These are phyloP conservation scores for Lignosus rhinocerotis DNA, from an alignment of 1,284 basidiomycete species.

Conservation along the genomic window DNA sequence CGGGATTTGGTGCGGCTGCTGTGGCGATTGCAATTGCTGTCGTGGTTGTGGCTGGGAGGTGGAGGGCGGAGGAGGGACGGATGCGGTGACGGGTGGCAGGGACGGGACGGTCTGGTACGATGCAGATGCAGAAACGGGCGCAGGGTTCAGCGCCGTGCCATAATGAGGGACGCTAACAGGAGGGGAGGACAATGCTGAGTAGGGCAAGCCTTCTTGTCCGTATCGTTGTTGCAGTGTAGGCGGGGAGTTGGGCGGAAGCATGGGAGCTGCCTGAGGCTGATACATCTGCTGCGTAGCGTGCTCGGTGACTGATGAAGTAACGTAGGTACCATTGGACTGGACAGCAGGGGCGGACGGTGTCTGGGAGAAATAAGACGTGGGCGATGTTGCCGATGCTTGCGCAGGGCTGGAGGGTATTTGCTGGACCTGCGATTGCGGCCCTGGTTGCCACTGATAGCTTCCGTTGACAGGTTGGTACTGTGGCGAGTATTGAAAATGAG, in stretches of 20 bases:
- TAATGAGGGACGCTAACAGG: conserved; percentile 33
- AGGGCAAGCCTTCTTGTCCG: conserved; percentile 15
- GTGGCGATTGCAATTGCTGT: conserved; percentile 14
- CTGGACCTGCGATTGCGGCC: conserved; percentile 15
- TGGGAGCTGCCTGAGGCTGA: conserved; percentile 10
- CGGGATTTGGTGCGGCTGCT: conserved; percentile 20
- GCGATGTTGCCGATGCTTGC: conserved; percentile 1
- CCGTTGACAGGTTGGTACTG: conserved; percentile 29
- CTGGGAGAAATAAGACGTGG: conserved; percentile 18
- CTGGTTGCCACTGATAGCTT: conserved; percentile 33
- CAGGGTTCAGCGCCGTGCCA: conserved; percentile 17
- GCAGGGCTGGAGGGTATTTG: conserved; percentile 20
- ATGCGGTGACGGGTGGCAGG: conserved; percentile 15
- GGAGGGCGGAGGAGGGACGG: conserved; percentile 12
- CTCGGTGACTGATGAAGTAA: conserved; percentile 17
- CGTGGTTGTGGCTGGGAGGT: conserved; percentile 12
- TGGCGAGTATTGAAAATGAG: conserved; percentile 27
- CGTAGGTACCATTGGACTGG: conserved; percentile 15
- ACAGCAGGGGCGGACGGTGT: conserved; percentile 18
- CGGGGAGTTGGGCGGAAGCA: conserved; percentile 14
- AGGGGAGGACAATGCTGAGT: conserved; percentile 22
- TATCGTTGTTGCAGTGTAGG: conserved; percentile 6
- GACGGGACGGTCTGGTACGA: conserved; percentile 20
- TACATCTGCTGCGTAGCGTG: conserved; percentile 21
- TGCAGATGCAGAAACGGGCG: conserved; percentile 12